Conservation (phyloP, 2,329 filamentous ascomycete species). For the Aspergillus pseudoviridinutans region DNA sequence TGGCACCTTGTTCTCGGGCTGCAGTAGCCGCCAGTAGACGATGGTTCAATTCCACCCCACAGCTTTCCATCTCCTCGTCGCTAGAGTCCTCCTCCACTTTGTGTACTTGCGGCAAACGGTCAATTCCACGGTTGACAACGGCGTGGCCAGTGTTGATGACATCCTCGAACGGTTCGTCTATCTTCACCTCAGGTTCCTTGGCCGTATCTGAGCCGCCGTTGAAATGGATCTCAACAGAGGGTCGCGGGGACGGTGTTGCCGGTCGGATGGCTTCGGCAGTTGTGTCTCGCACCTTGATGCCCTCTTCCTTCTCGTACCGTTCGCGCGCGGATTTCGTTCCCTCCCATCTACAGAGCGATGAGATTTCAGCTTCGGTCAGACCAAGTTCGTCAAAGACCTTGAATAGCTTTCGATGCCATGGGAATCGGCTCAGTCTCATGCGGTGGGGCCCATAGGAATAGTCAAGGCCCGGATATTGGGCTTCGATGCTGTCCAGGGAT, state of each 20-base stretch:
- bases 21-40: constrained; percentile 51
- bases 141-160: constrained; percentile 20
- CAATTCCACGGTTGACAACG: constrained; percentile 22
- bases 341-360: constrained; percentile 59
- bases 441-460: constrained; percentile 60
- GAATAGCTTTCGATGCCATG: constrained; percentile 59
- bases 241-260: constrained; percentile 42
- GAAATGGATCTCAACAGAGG: constrained; percentile 30
- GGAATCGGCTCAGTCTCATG: constrained; percentile 58
- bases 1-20: constrained; percentile 47
- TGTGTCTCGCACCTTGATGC: constrained; percentile 57
- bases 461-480: constrained; percentile 63
- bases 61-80: constrained; percentile 47
- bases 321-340: constrained; percentile 47
- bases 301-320: constrained; percentile 51
- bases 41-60: constrained; percentile 50
- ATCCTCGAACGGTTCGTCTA: constrained; percentile 20
- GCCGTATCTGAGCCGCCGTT: constrained; percentile 22
- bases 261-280: constrained; percentile 55
- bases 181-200: constrained; percentile 19
- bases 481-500: constrained; percentile 60
- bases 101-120: constrained; percentile 15
- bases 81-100: constrained; percentile 41
- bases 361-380: constrained; percentile 58
- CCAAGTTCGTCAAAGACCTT: constrained; percentile 57